phyloP scores from a whole-genome alignment of 768 basidiomycete species.

The Leucosporidium creatinivorum region DNA sequence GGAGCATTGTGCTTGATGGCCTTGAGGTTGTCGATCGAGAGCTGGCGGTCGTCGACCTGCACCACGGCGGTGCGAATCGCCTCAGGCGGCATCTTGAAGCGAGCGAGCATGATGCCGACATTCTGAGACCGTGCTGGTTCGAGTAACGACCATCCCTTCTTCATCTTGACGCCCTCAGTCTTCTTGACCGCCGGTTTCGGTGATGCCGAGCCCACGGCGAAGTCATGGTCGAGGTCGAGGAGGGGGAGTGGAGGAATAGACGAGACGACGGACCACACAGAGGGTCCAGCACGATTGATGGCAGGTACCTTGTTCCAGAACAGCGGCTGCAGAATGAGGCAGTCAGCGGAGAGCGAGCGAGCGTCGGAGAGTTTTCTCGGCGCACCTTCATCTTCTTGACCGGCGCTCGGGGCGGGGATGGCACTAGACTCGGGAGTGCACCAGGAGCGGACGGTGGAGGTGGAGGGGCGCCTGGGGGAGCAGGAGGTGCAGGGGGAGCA shows the following conservation, averaged over 20 bases:
- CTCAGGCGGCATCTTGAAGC: constrained; percentile 58
- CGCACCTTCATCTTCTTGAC: constrained; percentile 32
- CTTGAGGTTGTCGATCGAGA: constrained; percentile 69
- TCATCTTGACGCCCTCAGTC: constrained; percentile 46
- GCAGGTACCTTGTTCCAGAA: constrained; percentile 78
- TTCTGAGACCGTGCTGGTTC: constrained; percentile 79
- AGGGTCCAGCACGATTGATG: constrained; percentile 51
- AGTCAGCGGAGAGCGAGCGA: background rate
- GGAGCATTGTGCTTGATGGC: constrained; percentile 68
- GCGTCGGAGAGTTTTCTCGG: background rate
- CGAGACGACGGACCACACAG: constrained; percentile 55
- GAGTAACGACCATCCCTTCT: constrained; percentile 55
- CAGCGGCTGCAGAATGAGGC: constrained; percentile 53
- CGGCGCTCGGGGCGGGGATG: constrained; percentile 6
- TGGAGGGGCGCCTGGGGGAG: constrained; percentile 19
- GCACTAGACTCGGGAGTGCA: background rate
- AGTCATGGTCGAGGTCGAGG: constrained; percentile 66
- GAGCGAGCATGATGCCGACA: constrained; percentile 80
- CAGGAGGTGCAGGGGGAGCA: constrained; percentile 43
- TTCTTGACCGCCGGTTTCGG: constrained; percentile 41
- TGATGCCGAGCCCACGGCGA: constrained; percentile 52
- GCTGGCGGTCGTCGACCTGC: constrained; percentile 58
- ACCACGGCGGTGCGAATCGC: constrained; percentile 67
- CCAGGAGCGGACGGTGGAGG: background rate
- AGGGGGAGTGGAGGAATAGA: constrained; percentile 50